phyloP scores from a whole-genome alignment of 768 basidiomycete genomes.

The Myochromella boudieri region DNA sequence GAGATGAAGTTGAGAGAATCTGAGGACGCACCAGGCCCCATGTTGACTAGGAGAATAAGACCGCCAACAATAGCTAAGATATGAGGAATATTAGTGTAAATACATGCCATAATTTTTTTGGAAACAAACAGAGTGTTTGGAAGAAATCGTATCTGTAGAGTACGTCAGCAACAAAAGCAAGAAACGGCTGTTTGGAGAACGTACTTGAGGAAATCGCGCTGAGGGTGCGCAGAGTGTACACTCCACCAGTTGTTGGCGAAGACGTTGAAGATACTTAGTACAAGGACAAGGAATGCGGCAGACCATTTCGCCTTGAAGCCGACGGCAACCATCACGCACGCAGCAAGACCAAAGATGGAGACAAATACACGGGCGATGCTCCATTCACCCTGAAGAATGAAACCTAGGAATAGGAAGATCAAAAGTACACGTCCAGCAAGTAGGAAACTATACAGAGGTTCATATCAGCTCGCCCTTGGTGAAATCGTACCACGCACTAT shows the following conservation, averaged over 20 bases:
- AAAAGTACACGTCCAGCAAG: constrained; percentile 95
- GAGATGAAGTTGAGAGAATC: background rate
- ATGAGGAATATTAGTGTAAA: constrained; percentile 3
- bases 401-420: constrained; percentile 99
- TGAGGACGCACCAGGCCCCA: constrained; percentile 78
- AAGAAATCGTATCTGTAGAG: constrained; percentile 91
- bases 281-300: constrained; percentile 90
- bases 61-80: constrained; percentile 87
- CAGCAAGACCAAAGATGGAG: constrained; percentile 85
- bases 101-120: background rate
- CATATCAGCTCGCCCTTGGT: background rate
- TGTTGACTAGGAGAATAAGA: constrained; percentile 94
- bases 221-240: constrained; percentile 88
- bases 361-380: constrained; percentile 82
- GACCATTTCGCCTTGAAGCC: constrained; percentile 99
- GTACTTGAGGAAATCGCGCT: constrained; percentile 96
- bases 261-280: constrained; percentile 93
- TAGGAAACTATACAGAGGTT: constrained; percentile 72
- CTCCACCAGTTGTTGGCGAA: constrained; percentile 99
- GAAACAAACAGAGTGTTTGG: constrained; percentile 86
- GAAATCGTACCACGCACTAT: constrained; percentile 73
- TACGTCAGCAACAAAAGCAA: constrained; percentile 19
- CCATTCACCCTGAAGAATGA: constrained; percentile 94
- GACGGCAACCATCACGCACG: constrained; percentile 94
- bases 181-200: constrained; percentile 24